Base-by-base conservation (phyloP, 176 grass and related monocot genomes). In the Alloteropsis semialata region DNA sequence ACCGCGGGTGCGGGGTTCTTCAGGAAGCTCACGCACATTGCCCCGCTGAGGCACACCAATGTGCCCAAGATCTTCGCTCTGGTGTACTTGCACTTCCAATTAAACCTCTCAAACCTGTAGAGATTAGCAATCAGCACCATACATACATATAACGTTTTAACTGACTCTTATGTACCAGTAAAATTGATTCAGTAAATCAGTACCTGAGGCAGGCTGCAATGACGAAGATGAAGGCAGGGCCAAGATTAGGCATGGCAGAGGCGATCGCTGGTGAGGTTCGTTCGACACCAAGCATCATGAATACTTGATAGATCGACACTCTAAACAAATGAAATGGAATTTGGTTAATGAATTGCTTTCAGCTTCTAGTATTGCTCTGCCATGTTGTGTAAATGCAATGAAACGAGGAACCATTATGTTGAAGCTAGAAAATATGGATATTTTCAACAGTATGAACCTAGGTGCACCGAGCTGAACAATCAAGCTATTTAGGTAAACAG, bases 161-260 rank as follows among this genome's bases (percentile, higher is more conserved):
- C 24, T 45, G 32, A 24, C 53, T 25, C 3, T 46, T 72, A 0
- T 18, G 7, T 53, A 28, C 8, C 17, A 36, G 67, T 49, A 29
- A 21, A 63, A 10, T 38, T 88, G 38, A 15, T 15, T 84, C 41
- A 8, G 27, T n/a, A 25, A 27, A 13, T 49, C 43, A 4, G 43
- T 44, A 92, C 91, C 87, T 74, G 49, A 84, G 64, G 64, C 57
- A 85, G 17, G 91, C 84, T 11, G 91, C 87, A 17, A 92, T 82
- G 76, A 87, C 15, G 49, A 92, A 92, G 39, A 92, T 89, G 62
- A 92, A 49, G 34, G 80, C 90, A 41, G 90, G 90, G 41, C 76
- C 71, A 18, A 89, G 87, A 32, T 92, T 92, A 4, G 84, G 87
- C 91, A 92, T 92, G 53, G 91, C 84, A 21, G 91, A 84, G 30